phyloP scores from a whole-genome alignment of 1,284 basidiomycete genomes.

The Ganoderma lingzhi region DNA sequence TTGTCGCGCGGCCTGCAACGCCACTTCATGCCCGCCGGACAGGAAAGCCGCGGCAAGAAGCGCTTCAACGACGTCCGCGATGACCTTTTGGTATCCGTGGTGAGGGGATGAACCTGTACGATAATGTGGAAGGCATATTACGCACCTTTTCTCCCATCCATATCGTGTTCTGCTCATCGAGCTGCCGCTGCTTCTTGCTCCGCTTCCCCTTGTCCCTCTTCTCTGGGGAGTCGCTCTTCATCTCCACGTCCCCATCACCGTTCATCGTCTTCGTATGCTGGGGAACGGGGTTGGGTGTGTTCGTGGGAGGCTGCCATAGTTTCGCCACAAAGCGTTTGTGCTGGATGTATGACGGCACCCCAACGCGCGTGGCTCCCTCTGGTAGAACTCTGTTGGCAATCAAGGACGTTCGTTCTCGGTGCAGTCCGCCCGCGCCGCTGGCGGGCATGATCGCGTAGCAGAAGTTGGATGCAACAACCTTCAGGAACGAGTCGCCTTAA shows the following conservation, averaged over 20 bases:
- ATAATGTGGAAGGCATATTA: neutral
- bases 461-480: constrained; percentile 78
- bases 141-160: constrained; percentile 81
- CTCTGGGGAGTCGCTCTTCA: constrained; percentile 16
- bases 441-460: constrained; percentile 73
- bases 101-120: neutral
- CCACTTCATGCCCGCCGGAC: constrained; percentile 69
- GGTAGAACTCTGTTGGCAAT: constrained; percentile 78
- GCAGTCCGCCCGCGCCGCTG: constrained; percentile 68
- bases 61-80: constrained; percentile 85
- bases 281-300: neutral
- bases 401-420: constrained; percentile 67
- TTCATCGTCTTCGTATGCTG: neutral
- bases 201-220: constrained; percentile 29
- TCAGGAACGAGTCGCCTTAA: constrained; percentile 82
- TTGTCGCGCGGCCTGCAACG: constrained; percentile 67
- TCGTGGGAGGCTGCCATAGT: constrained; percentile 58
- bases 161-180: constrained; percentile 58
- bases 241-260: constrained; percentile 24
- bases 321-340: constrained; percentile 74
- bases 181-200: constrained; percentile 51
- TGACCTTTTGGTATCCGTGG: constrained; percentile 53
- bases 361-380: constrained; percentile 59
- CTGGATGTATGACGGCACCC: constrained; percentile 74
- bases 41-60: constrained; percentile 83